Evolutionary conservation across 2,329 filamentous ascomycete genomes (phyloP).

Genomic region (Clarireedia monteithiana): DNA sequence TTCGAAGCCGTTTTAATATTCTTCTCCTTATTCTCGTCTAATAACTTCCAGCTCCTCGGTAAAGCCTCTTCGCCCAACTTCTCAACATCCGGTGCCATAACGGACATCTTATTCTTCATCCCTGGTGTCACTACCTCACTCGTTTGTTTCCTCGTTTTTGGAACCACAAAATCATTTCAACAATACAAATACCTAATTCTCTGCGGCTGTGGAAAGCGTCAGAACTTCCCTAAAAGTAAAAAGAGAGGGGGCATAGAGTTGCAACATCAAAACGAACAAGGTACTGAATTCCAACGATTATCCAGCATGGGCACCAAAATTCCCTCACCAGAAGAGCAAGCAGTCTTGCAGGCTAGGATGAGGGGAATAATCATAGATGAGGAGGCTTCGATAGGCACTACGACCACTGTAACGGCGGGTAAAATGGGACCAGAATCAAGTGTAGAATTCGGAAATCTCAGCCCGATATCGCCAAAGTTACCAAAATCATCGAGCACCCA

Average conservation of each 20-base stretch:
- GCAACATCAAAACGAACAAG: not conserved
- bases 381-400: not conserved
- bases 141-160: conserved; percentile 35
- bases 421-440: not conserved
- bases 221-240: not conserved
- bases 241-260: not conserved
- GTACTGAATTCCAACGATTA: conserved; percentile 5
- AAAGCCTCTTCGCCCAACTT: conserved; percentile 30
- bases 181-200: conserved; percentile 23
- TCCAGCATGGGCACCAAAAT: not conserved
- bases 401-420: not conserved
- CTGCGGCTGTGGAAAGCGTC: conserved; percentile 13
- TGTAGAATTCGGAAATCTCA: not conserved
- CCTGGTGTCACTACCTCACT: conserved; percentile 33
- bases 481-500: not conserved
- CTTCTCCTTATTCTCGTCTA: conserved; percentile 30
- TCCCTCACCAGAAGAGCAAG: not conserved
- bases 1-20: conserved; percentile 35
- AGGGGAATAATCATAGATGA: not conserved
- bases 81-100: conserved; percentile 25
- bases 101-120: conserved; percentile 31
- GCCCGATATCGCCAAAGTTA: not conserved
- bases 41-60: conserved; percentile 22
- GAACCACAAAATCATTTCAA: conserved; percentile 32
- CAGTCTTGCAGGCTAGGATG: conserved; percentile 3